Evolutionary conservation across 495 filamentous ascomycete species (phyloP).

Genomic region (Corynascus novoguineensis): DNA sequence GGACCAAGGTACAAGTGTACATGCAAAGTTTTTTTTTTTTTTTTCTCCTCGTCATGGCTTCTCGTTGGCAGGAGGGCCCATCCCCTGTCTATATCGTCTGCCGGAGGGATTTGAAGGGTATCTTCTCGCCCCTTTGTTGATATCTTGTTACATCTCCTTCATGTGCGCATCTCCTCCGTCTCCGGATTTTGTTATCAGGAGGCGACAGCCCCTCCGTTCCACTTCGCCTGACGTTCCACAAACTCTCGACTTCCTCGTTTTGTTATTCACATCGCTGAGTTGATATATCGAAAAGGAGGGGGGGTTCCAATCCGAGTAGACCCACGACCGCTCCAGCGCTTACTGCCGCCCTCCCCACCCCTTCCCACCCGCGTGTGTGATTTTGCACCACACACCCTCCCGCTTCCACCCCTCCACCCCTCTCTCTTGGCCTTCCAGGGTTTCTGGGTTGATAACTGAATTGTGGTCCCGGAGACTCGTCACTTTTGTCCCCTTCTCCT

Average conservation of each 20-base stretch:
- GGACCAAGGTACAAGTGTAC: conserved; percentile 2
- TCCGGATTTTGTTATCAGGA: conserved; percentile 4
- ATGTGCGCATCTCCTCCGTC: neutral
- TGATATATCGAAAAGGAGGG: conserved; percentile 8
- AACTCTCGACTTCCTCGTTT: neutral
- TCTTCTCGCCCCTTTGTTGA: conserved; percentile 15
- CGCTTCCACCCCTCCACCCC: conserved; percentile 9
- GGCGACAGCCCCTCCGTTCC: conserved; percentile 9
- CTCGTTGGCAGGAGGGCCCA: conserved; percentile 1
- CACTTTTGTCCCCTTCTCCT: conserved; percentile 14
- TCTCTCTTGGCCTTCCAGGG: conserved; percentile 14
- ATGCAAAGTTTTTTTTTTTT: neutral
- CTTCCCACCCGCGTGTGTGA: conserved; percentile 14
- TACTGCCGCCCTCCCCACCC: conserved; percentile 9
- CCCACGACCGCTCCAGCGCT: conserved; percentile 20
- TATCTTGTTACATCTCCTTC: conserved; percentile 19
- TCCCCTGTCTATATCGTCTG: conserved; percentile 3
- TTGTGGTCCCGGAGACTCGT: conserved; percentile 28
- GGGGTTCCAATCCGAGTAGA: conserved; percentile 8
- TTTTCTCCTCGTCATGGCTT: neutral
- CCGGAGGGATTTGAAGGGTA: conserved; percentile 3
- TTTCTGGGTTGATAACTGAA: conserved; percentile 15
- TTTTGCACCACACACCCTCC: conserved; percentile 24
- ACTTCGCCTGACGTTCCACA: conserved; percentile 3
- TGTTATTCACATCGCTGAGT: conserved; percentile 3